A percentile compares a stretch with the other conserved stretches of the same genome.
Conservation (phyloP, 2,329 filamentous ascomycete species). For the Apiospora sp. region DNA sequence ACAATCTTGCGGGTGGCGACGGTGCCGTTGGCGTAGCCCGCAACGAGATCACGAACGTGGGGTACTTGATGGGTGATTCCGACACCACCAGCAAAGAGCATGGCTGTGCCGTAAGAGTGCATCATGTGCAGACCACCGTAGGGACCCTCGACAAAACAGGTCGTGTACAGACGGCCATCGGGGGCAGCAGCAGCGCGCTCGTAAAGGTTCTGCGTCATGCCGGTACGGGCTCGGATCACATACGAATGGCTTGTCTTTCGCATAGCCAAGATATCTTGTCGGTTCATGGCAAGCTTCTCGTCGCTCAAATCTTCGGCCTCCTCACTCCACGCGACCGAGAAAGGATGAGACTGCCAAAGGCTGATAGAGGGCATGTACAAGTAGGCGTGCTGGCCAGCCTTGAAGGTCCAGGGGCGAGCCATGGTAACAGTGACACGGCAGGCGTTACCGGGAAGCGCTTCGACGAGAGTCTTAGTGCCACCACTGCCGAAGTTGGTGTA, state of each 20-base stretch:
- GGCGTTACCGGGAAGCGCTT: constrained; percentile 79
- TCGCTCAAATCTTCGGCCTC: constrained; percentile 60
- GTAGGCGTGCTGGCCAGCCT: constrained; percentile 80
- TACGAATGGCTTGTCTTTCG: constrained; percentile 74
- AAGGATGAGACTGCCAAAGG: constrained; percentile 79
- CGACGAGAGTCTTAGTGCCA: constrained; percentile 73
- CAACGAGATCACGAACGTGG: constrained; percentile 76
- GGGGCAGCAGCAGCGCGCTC: constrained; percentile 69
- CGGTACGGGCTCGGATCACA: constrained; percentile 76
- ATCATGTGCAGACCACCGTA: constrained; percentile 78
- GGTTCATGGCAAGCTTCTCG: constrained; percentile 66
- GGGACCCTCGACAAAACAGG: constrained; percentile 76
- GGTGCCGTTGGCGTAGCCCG: constrained; percentile 72
- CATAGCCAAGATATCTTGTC: constrained; percentile 65
- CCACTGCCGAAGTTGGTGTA: constrained; percentile 73
- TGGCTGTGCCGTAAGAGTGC: constrained; percentile 78
- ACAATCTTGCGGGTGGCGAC: constrained; percentile 76
- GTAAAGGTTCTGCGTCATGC: constrained; percentile 76
- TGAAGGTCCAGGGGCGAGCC: constrained; percentile 79
- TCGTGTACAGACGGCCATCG: constrained; percentile 68
- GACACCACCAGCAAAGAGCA: constrained; percentile 82
- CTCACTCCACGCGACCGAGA: constrained; percentile 81
- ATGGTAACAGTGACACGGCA: constrained; percentile 76
- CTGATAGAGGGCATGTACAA: constrained; percentile 78
- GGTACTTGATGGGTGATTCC: constrained; percentile 83